Conservation (phyloP, 2,329 filamentous ascomycete species). For the Paraconiothyrium sp. region DNA sequence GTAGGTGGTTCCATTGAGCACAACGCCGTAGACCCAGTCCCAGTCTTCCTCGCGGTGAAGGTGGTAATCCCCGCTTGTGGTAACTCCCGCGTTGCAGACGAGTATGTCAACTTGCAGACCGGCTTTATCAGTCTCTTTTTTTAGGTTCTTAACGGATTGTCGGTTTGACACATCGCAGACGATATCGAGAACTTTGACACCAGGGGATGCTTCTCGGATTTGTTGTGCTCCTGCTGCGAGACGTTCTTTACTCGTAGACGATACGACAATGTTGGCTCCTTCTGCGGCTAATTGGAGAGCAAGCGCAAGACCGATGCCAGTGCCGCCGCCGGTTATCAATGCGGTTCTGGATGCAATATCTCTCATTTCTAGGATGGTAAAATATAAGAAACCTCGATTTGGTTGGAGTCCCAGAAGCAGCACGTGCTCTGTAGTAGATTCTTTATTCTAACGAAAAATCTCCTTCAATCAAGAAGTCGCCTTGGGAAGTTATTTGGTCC, state of each 20-base stretch:
- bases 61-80: constrained; percentile 23
- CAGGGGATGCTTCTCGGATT: constrained; percentile 21
- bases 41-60: constrained; percentile 22
- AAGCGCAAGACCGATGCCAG: constrained; percentile 28
- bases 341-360: constrained; percentile 27
- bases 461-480: background rate
- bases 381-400: background rate
- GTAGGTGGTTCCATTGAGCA: constrained; percentile 22
- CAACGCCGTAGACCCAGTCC: constrained; percentile 28
- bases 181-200: constrained; percentile 27
- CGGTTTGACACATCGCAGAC: constrained; percentile 28
- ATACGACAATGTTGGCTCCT: constrained; percentile 25
- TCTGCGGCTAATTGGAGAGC: constrained; percentile 26
- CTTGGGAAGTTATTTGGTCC: background rate
- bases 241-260: constrained; percentile 26
- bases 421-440: background rate
- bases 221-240: constrained; percentile 23
- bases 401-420: background rate
- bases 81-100: constrained; percentile 29
- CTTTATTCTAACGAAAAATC: background rate
- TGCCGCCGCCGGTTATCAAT: constrained; percentile 28
- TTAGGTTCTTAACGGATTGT: constrained; percentile 22
- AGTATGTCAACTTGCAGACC: constrained; percentile 28
- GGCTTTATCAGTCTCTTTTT: constrained; percentile 22
- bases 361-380: constrained; percentile 21